These are phyloP conservation scores for Dunaliella sp. DNA, from an alignment of 139 green algal species.

Conservation along the genomic window DNA sequence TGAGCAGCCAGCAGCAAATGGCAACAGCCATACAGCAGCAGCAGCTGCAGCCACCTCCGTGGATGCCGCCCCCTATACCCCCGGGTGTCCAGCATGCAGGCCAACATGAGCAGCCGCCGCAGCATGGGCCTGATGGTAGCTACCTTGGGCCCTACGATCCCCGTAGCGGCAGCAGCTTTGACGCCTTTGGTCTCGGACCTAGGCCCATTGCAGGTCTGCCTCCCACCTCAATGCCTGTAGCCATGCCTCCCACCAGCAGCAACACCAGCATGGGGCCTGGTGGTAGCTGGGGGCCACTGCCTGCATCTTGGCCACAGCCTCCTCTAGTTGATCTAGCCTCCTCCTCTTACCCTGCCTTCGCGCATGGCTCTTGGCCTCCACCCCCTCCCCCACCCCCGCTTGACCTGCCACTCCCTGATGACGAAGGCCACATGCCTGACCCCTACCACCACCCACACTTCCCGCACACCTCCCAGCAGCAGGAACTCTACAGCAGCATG, in stretches of 20 bases:
- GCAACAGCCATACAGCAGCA: background rate
- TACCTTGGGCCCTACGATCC: too few relatives aligned
- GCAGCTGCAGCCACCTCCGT: background rate
- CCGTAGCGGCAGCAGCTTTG: too few relatives aligned
- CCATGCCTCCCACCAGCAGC: background rate
- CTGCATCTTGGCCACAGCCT: background rate
- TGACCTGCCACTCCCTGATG: background rate
- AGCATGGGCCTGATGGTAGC: too few relatives aligned
- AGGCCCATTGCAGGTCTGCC: too few relatives aligned
- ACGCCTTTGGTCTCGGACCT: too few relatives aligned
- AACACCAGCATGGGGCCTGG: background rate
- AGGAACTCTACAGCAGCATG: constrained; percentile 6
- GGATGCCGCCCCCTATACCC: background rate
- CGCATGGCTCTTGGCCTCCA: background rate
- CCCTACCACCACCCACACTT: background rate
- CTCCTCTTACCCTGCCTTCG: too few relatives aligned
- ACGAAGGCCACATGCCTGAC: background rate
- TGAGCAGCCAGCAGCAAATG: constrained; percentile 12
- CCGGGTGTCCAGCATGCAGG: too few relatives aligned
- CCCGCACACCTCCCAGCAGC: background rate
- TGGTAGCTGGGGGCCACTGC: background rate
- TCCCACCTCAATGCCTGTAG: background rate
- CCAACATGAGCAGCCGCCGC: too few relatives aligned
- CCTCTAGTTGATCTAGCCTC: too few relatives aligned
- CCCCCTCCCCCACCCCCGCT: background rate